Conservation (phyloP, 2,329 filamentous ascomycete genomes). For the Cladophialophora exuberans region DNA sequence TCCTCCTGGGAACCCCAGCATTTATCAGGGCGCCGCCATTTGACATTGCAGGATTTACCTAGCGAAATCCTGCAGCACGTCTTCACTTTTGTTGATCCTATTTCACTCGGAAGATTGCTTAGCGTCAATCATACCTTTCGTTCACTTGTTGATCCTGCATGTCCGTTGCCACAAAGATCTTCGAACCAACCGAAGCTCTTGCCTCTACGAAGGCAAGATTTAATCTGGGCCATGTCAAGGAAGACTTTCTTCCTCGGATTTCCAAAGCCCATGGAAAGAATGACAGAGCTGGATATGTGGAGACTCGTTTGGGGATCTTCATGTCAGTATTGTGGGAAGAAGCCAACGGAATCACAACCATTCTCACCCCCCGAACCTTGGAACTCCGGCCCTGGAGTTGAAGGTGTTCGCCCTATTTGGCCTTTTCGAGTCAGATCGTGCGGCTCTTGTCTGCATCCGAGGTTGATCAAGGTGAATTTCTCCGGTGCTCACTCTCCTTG, state of each 20-base stretch:
- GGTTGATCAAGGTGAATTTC: constrained; percentile 66
- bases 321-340: constrained; percentile 70
- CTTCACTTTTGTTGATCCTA: constrained; percentile 68
- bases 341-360: constrained; percentile 17
- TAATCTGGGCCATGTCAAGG: constrained; percentile 72
- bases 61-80: constrained; percentile 70
- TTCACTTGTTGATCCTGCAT: constrained; percentile 58
- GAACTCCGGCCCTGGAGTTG: constrained; percentile 64
- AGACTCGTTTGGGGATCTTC: constrained; percentile 63
- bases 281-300: constrained; percentile 77
- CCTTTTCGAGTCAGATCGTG: constrained; percentile 70
- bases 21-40: background rate
- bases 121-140: constrained; percentile 70
- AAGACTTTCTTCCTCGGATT: constrained; percentile 67
- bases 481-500: background rate
- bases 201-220: constrained; percentile 58
- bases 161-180: constrained; percentile 40
- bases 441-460: constrained; percentile 64
- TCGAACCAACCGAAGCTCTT: constrained; percentile 32
- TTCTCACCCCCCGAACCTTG: constrained; percentile 44
- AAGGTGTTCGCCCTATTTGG: constrained; percentile 69
- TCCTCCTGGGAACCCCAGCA: background rate
- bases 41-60: constrained; percentile 21
- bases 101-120: constrained; percentile 66
- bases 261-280: constrained; percentile 67